Evolutionary conservation across 805 yeast species (phyloP).

Genomic region (Komagataella pseudopastoris): DNA sequence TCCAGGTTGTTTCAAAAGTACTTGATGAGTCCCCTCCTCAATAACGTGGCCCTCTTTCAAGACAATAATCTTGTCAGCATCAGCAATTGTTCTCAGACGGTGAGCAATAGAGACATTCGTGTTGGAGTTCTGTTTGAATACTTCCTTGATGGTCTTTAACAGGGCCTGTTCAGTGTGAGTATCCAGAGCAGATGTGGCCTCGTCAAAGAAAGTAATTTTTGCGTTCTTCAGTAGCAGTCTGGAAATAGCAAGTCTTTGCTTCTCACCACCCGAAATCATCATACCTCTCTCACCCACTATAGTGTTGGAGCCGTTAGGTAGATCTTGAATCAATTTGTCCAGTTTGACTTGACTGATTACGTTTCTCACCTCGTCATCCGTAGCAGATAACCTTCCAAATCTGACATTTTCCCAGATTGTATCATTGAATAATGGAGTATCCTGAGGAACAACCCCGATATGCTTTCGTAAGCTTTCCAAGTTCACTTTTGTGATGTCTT

Average conservation of each 20-base stretch:
- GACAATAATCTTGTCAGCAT: slow-evolving; percentile 86
- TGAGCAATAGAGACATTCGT: slow-evolving; percentile 93
- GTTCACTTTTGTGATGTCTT: slow-evolving; percentile 65
- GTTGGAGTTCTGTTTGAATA: slow-evolving; percentile 40
- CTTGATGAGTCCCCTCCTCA: slow-evolving; percentile 79
- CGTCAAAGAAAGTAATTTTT: slow-evolving; percentile 89
- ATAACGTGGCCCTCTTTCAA: slow-evolving; percentile 63
- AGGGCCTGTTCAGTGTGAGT: slow-evolving; percentile 90
- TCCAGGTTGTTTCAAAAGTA: slow-evolving; percentile 34
- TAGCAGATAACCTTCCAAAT: slow-evolving; percentile 68
- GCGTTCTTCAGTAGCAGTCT: slow-evolving; percentile 77
- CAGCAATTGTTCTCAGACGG: slow-evolving; percentile 84
- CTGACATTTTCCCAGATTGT: slow-evolving; percentile 77
- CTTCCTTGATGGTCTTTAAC: slow-evolving; percentile 54
- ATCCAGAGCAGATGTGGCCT: slow-evolving; percentile 92
- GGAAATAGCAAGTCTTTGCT: slow-evolving; percentile 89
- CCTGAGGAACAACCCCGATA: slow-evolving; percentile 95
- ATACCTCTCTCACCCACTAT: slow-evolving; percentile 95
- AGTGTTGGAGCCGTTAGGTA: slow-evolving; percentile 79
- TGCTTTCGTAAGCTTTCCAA: slow-evolving; percentile 59
- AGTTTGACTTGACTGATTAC: slow-evolving; percentile 65
- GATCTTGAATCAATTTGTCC: slow-evolving; percentile 40
- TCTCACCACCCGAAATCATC: slow-evolving; percentile 99
- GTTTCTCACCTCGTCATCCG: slow-evolving; percentile 52
- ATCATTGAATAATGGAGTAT: slow-evolving; percentile 90